A percentile compares a stretch with the other conserved stretches of the same genome.
Evolutionary conservation across 2,329 filamentous ascomycete genomes (phyloP).

Genomic region (Monilinia vaccinii-corymbosi): DNA sequence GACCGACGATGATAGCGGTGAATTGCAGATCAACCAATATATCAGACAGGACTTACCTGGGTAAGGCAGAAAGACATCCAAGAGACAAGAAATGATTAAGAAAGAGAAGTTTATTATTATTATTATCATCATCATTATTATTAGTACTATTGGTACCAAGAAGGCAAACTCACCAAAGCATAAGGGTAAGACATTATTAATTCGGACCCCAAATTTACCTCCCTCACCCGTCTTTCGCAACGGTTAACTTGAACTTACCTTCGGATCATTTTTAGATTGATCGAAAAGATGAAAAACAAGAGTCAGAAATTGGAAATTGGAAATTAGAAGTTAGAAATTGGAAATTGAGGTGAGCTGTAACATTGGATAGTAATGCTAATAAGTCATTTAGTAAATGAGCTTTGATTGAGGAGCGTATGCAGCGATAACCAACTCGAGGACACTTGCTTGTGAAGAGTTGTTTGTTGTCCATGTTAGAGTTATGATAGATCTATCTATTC

Average conservation of each 20-base stretch:
- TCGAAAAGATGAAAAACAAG: neutral
- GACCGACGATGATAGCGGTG: slow-evolving; percentile 1
- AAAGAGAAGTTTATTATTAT: neutral
- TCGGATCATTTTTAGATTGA: neutral
- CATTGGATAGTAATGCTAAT: neutral
- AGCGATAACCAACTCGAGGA: neutral
- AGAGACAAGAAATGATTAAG: neutral
- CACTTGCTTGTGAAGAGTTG: neutral
- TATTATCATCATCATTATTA: no score
- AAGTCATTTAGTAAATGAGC: neutral
- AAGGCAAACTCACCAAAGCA: neutral
- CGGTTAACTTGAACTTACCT: neutral
- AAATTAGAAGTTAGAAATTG: neutral
- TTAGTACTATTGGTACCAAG: slow-evolving; percentile 3
- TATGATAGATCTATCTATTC: neutral
- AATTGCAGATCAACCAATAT: neutral
- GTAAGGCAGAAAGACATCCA: neutral
- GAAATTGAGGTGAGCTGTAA: neutral
- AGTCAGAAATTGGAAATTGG: neutral
- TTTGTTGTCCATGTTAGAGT: neutral
- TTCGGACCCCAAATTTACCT: neutral
- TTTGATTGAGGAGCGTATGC: slow-evolving; percentile 2
- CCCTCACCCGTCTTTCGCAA: neutral
- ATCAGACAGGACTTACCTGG: neutral
- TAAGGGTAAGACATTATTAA: neutral